Evolutionary conservation across 2,329 filamentous ascomycete genomes (phyloP), one percentile per base, ranked within the genome.

Genomic region (Cladosporium sp.): DNA sequence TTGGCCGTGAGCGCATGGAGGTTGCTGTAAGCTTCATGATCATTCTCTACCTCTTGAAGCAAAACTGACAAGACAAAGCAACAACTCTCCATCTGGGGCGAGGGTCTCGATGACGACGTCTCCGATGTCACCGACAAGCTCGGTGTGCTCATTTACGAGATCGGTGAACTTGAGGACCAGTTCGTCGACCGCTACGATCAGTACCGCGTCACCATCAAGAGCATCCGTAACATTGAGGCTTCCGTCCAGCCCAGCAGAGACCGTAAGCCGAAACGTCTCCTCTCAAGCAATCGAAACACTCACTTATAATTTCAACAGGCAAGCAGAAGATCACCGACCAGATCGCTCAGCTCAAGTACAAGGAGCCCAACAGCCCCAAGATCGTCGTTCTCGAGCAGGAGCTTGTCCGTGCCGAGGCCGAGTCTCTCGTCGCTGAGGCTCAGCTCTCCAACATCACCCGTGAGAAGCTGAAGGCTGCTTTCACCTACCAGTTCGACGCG

Each of bases 311-410:
- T n/a, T 7, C 8, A 34, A 64, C 71, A 96, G 92, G 92, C 80
- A 99, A 99, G 84, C 94, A 98, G 80, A 99, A 98, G 83, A 98
- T 99, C 76, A 97, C 92, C 74, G 95, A 99, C 78, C 92, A 98
- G 78, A 99, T 99, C 74, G 94, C 95, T 59, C 94, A 98, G 80
- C 87, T 99, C 74, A 99, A 99, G 82, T 99, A 98, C 88, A 99
- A 99, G 84, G 95, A 99, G 80, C 95, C 95, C 72, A 97, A 96
- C 83, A 97, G 93, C 39, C 93, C 94, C 69, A 95, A 93, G 82
- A 97, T 99, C 73, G 93, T 97, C 65, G 93, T 99, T 48, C 89
- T 99, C 64, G 95, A 99, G 82, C 95, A 99, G 81, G 95, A 99
- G 81, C 91, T 99, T 66, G 95, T 99, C 72, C 93, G 95, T 74